Percentiles rank a stretch among this genome's conserved stretches.
Evolutionary conservation across 805 yeast genomes (phyloP).

Genomic region (Metschnikowia santaceciliae): DNA sequence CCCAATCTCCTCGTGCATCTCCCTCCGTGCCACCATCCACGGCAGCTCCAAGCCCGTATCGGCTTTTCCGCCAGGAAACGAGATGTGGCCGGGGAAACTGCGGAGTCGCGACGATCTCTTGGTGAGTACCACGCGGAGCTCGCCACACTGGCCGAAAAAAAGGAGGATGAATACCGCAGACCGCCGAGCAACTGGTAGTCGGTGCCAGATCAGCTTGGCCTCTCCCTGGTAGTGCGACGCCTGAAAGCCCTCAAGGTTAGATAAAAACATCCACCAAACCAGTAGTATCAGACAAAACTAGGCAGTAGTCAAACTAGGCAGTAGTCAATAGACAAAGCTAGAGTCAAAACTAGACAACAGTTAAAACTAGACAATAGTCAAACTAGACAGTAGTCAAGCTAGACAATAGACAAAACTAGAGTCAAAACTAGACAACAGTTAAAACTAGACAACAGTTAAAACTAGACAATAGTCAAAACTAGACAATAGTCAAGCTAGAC

Average conservation of each 20-base stretch:
- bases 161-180: constrained; percentile 77
- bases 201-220: constrained; percentile 52
- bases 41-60: constrained; percentile 64
- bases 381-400: too few species aligned
- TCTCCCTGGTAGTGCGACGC: constrained; percentile 29
- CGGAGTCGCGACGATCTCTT: constrained; percentile 66
- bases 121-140: constrained; percentile 73
- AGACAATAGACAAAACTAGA: too few species aligned
- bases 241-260: neutral
- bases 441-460: too few species aligned
- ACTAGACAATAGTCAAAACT: too few species aligned
- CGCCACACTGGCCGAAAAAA: constrained; percentile 69
- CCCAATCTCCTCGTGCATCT: constrained; percentile 86
- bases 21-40: constrained; percentile 74
- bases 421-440: too few species aligned
- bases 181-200: constrained; percentile 61
- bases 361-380: too few species aligned
- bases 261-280: neutral
- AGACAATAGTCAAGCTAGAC: too few species aligned
- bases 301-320: too few species aligned
- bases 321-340: too few species aligned
- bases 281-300: too few species aligned
- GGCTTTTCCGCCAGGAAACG: constrained; percentile 92
- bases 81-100: constrained; percentile 84
- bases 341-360: too few species aligned